These are phyloP conservation scores for Globisporangium barbulae DNA, from an alignment of 352 stramenopile genomes.

Conservation along the genomic window DNA sequence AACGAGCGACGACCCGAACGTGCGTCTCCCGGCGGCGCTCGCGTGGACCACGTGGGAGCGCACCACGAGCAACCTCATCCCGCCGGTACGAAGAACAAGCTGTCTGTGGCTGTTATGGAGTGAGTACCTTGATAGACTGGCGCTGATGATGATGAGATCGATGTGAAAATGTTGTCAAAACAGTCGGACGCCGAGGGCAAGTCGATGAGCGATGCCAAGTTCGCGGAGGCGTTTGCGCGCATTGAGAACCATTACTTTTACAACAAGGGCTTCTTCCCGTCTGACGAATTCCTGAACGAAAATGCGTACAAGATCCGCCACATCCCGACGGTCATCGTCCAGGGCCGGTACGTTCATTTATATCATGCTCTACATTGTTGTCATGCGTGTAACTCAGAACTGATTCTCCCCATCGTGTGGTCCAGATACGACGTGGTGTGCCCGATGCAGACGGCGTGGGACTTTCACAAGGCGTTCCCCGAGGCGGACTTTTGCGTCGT, in stretches of 20 bases:
- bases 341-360: slow-evolving; percentile 56
- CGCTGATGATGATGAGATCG: not conserved
- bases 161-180: not conserved
- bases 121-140: not conserved
- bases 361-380: not conserved
- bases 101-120: not conserved
- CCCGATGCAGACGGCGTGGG: slow-evolving; percentile 83
- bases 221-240: slow-evolving; percentile 88
- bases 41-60: slow-evolving; percentile 93
- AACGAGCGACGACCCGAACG: slow-evolving; percentile 81
- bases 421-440: slow-evolving; percentile 87
- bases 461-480: slow-evolving; percentile 79
- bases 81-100: slow-evolving; percentile 29
- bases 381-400: not conserved
- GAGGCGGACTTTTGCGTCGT: slow-evolving; percentile 72
- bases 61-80: slow-evolving; percentile 80
- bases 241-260: slow-evolving; percentile 95
- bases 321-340: slow-evolving; percentile 91
- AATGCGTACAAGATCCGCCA: slow-evolving; percentile 90
- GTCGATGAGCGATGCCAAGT: slow-evolving; percentile 77
- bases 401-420: not conserved
- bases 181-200: slow-evolving; percentile 61
- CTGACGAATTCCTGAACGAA: slow-evolving; percentile 84
- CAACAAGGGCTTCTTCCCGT: slow-evolving; percentile 89
- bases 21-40: slow-evolving; percentile 76